These are phyloP conservation scores for Hypoxylon sp. DNA, from an alignment of 2,329 filamentous ascomycete species.

Conservation along the genomic window DNA sequence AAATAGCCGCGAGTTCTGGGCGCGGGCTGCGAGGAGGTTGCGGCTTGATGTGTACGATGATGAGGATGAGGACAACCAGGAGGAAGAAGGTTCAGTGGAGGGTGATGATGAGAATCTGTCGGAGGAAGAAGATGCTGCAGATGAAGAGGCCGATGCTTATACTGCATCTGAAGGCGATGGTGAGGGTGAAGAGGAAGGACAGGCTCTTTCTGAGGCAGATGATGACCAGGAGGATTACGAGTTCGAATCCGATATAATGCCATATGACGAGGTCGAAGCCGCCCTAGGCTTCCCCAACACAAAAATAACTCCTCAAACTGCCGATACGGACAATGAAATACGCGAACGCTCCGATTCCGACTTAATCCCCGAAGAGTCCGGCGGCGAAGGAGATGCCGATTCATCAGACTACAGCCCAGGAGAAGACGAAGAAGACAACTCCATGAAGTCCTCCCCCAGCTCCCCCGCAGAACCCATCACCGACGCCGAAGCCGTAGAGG, in stretches of 20 bases:
- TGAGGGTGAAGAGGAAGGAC: constrained; percentile 8
- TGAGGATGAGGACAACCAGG: constrained; percentile 43
- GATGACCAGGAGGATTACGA: constrained; percentile 26
- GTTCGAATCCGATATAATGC: constrained; percentile 50
- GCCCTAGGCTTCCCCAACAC: constrained; percentile 50
- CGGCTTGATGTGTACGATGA: constrained; percentile 62
- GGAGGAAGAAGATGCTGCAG: constrained; percentile 43
- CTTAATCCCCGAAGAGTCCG: constrained; percentile 42
- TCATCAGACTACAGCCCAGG: neutral
- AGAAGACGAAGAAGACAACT: constrained; percentile 4
- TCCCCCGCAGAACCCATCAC: constrained; percentile 8
- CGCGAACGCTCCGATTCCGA: constrained; percentile 26
- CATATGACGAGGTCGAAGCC: constrained; percentile 60
- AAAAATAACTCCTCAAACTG: neutral
- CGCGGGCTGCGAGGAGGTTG: constrained; percentile 61
- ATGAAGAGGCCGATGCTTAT: constrained; percentile 49
- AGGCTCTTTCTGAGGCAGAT: neutral
- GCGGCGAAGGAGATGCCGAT: neutral
- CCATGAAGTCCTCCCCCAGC: neutral
- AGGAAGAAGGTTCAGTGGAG: neutral
- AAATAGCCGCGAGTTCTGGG: constrained; percentile 61
- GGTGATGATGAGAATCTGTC: neutral
- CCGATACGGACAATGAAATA: neutral
- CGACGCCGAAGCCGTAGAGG: constrained; percentile 25
- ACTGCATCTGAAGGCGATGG: neutral